Conservation (phyloP, 1,284 basidiomycete genomes). For the Sphaerobolus stellatus region DNA sequence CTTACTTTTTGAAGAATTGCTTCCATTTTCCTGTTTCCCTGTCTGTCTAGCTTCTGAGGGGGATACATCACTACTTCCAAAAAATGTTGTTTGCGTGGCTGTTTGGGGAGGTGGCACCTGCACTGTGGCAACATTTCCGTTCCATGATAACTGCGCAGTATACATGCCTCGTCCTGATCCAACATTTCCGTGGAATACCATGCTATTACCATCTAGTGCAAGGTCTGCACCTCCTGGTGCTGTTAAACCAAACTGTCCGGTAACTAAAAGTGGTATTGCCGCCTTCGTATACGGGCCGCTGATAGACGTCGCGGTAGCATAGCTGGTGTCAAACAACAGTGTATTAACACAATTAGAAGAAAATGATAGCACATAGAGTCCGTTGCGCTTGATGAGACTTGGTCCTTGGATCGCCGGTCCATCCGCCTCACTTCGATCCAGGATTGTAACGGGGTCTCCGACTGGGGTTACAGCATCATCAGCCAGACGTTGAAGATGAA, state of each 20-base stretch:
- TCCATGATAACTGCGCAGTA: background rate
- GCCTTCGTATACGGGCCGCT: conserved; percentile 25
- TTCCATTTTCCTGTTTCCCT: too few relatives aligned
- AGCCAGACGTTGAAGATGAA: conserved; percentile 22
- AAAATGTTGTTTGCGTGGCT: too few relatives aligned
- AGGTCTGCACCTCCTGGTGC: conserved; percentile 18
- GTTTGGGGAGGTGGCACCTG: too few relatives aligned
- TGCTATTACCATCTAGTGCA: conserved; percentile 12
- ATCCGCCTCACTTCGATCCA: conserved; percentile 18
- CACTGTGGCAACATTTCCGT: background rate
- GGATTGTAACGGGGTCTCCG: conserved; percentile 19
- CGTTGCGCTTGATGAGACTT: conserved; percentile 7
- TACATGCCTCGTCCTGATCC: background rate
- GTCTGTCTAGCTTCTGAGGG: too few relatives aligned
- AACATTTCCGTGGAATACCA: conserved; percentile 18
- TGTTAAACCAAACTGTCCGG: conserved; percentile 18
- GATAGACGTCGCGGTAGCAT: conserved; percentile 21
- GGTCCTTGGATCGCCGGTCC: conserved; percentile 26
- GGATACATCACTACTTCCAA: too few relatives aligned
- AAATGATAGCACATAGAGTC: conserved; percentile 22
- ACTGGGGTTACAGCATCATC: conserved; percentile 16
- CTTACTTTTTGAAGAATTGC: too few relatives aligned
- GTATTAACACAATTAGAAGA: conserved; percentile 23
- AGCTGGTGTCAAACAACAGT: conserved; percentile 21
- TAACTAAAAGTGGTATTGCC: conserved; percentile 15